Base-by-base conservation (phyloP, 352 stramenopile genomes). In the Phytophthora foliorum region DNA sequence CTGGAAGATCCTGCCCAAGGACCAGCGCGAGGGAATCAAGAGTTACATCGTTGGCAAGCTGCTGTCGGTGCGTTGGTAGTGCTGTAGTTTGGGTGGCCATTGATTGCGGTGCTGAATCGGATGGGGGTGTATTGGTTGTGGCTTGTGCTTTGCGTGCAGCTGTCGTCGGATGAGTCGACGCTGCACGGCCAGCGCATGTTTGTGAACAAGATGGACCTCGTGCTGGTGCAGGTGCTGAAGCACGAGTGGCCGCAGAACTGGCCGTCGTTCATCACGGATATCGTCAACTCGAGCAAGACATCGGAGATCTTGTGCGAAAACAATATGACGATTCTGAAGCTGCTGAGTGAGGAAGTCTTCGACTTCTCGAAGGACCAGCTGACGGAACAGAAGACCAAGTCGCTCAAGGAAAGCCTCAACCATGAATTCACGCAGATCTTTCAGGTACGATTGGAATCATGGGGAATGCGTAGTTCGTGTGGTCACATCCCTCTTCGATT, bases 241-340 rank as follows among this genome's bases (percentile, higher is more conserved):
- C 98, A 99, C 80, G 98, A 99, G 82, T 99, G 98, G 98, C 98
- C 98, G 21, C 96, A 99, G 73, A 99, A 99, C 78, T 99, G 98
- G 98, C 97, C 97, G 24, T 94, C 87, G 62, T 99, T 99, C 78
- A 99, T 99, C 75, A 89, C 91, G 21, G 95, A 99, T 53, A 97
- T 98, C 57, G 94, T 98, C 31, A 94, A 85, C 63, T 96, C 93
- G 49, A 98, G 89, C 78, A 97, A 95, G 77, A 98, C 92, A 31
- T 98, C 88, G 11, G 98, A 99, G 81, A 87, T 99, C 19, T 78
- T 99, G 36, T 99, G 98, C 73, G 97, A 99, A 78, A 99, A 99
- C 88, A 99, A 99, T 83, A 99, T 99, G 97, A 97, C 96, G 51
- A 99, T 99, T 60, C 82, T 99, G 25, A 99, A 99, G 81, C 84